Base-by-base conservation (phyloP, 306 rosid species). In the Dalbergia cultrata region DNA sequence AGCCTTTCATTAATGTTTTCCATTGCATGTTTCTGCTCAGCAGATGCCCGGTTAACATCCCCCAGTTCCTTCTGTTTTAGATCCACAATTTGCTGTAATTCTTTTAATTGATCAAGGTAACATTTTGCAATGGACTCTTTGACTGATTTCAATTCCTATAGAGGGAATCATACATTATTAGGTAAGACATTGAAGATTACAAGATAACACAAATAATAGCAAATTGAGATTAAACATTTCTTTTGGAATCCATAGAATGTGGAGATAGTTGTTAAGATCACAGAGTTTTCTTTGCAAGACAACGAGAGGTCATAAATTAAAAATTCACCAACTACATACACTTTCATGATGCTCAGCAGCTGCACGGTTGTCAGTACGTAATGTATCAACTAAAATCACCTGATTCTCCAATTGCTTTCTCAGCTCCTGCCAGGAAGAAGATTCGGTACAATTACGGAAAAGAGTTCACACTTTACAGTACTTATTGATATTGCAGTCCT, bases 381-480 rank as follows among this genome's bases (percentile, higher is more conserved):
- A 62, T 53, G 73, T 82, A 81, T 91, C 98, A 67, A 88, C 88
- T 57, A 85, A 85, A 85, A 83, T 69, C 79, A 90, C 94, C 68
- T 91, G 99, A 82, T 61, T 76, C 83, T 95, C 99, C 84, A 95
- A 86, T 85, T 92, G 99, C 92, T 92, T 93, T 88, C 99, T 91
- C 83, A 95, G 85, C 83, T 93, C 98, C 99, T 95, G 89, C 65
- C 69, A 72, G 76, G 68, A 54, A 37, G 52, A 76, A 59, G 50
- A 77, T 35, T 45, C 6, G 45, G 64, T 65, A 75, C 19, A 45
- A 54, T 72, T 56, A 79, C 43, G 52, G 49, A 54, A 17, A 62
- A 60, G 50, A 8, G 9, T 26, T 26, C 31, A 26, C 31, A 6
- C 8, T 31, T 83, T 31, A 33, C 13, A 22, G 54, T 18, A n/a